Conservation (phyloP, 345 rosid genomes). For the Rhodamnia rubescens region DNA sequence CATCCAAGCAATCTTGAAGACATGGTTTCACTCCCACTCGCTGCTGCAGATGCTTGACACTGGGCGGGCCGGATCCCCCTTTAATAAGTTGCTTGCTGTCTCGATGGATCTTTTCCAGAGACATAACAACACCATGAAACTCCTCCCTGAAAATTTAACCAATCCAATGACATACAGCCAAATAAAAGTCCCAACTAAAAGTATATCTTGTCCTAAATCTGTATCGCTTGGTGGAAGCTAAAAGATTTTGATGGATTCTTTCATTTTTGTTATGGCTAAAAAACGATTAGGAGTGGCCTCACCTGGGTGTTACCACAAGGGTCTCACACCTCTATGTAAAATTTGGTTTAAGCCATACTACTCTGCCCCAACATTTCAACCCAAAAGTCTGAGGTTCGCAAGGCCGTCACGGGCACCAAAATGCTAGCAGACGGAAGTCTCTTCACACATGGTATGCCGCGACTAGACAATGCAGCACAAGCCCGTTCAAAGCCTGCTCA, state of each 20-base stretch:
- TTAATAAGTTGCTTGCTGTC: constrained; percentile 44
- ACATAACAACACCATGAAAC: constrained; percentile 36
- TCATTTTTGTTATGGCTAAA: neutral
- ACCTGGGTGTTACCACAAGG: neutral
- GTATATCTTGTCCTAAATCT: neutral
- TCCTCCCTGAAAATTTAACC: constrained; percentile 35
- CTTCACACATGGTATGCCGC: neutral
- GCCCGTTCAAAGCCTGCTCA: neutral
- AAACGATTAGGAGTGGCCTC: neutral
- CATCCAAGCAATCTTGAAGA: constrained; percentile 60
- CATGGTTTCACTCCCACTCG: constrained; percentile 63
- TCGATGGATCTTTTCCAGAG: constrained; percentile 38
- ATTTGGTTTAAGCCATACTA: neutral
- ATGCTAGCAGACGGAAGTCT: neutral
- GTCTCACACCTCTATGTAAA: neutral
- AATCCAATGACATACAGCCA: neutral
- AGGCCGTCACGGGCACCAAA: neutral
- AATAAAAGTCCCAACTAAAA: neutral
- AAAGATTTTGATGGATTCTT: neutral
- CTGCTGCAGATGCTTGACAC: constrained; percentile 33
- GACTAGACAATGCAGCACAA: neutral
- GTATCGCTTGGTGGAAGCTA: neutral
- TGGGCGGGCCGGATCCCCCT: constrained; percentile 31
- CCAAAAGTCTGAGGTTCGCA: neutral
- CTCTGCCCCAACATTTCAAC: neutral